phyloP scores from a whole-genome alignment of 352 stramenopile species.

The Phytophthora cajani region DNA sequence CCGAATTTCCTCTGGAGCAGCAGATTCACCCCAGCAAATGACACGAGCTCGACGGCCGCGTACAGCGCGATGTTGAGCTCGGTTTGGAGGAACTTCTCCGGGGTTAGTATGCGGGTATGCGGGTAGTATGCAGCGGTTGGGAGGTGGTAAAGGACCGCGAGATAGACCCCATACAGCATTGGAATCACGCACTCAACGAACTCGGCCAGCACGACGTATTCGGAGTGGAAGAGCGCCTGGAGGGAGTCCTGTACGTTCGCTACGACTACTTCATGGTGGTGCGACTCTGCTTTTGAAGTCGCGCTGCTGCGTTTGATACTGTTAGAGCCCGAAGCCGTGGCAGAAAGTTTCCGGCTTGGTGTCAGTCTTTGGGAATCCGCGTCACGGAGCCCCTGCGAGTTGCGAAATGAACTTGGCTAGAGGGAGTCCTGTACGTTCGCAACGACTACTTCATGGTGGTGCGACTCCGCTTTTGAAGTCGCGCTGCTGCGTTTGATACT shows the following conservation, averaged over 20 bases:
- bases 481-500: background rate
- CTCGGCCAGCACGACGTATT: constrained; percentile 44
- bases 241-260: constrained; percentile 15
- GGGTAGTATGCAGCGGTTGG: constrained; percentile 31
- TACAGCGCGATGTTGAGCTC: constrained; percentile 27
- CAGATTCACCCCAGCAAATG: constrained; percentile 11
- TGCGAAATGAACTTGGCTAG: no score
- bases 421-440: background rate
- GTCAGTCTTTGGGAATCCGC: no score
- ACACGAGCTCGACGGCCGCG: constrained; percentile 27
- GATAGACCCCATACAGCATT: constrained; percentile 35
- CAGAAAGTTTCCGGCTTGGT: no score
- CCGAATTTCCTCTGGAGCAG: constrained; percentile 24
- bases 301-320: background rate
- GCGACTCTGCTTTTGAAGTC: background rate
- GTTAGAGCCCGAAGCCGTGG: no score
- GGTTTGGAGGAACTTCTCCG: constrained; percentile 3
- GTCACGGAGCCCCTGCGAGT: no score
- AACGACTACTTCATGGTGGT: background rate
- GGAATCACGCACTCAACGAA: constrained; percentile 44
- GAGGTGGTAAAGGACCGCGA: constrained; percentile 25
- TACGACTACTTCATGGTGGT: background rate
- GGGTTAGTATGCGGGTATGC: constrained; percentile 14
- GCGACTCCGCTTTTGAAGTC: background rate
- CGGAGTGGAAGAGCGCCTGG: constrained; percentile 42